A percentile compares a stretch with the other conserved stretches of the same genome.
Evolutionary conservation across 805 yeast genomes (phyloP).

Genomic region (Schizosaccharomyces pombe): DNA sequence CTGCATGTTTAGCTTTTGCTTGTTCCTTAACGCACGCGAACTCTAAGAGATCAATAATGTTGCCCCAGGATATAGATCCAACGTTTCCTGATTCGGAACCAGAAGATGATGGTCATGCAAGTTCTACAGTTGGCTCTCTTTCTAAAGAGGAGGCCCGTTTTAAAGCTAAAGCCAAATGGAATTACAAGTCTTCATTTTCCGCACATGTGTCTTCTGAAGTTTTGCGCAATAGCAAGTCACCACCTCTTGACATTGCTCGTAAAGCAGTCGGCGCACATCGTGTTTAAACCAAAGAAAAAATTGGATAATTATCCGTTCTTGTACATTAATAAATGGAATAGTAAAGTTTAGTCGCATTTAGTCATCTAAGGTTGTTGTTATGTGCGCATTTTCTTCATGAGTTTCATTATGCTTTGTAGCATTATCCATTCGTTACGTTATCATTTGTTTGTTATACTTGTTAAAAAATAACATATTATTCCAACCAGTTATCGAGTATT

Average conservation of each 20-base stretch:
- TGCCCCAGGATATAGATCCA: slow-evolving; percentile 14
- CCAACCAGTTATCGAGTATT: too few species aligned
- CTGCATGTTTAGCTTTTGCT: slow-evolving; percentile 11
- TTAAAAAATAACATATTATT: too few species aligned
- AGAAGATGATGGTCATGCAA: too few species aligned
- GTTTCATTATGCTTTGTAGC: too few species aligned
- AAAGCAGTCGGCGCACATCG: not conserved
- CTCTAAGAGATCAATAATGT: slow-evolving; percentile 4
- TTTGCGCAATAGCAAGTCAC: not conserved
- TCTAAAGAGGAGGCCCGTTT: too few species aligned
- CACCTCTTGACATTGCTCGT: not conserved
- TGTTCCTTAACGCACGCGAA: slow-evolving; percentile 9
- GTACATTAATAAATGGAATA: not conserved
- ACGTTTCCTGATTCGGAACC: slow-evolving; percentile 11
- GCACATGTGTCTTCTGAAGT: not conserved
- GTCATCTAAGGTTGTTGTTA: too few species aligned
- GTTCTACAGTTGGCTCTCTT: too few species aligned
- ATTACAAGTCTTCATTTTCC: too few species aligned
- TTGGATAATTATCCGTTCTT: not conserved
- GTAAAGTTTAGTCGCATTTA: not conserved
- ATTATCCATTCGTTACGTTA: too few species aligned
- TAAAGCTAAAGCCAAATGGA: not conserved
- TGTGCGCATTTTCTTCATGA: too few species aligned
- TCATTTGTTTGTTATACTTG: too few species aligned
- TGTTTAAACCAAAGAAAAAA: not conserved